Base-by-base conservation (phyloP, 202 grass and related monocot genomes). In the Hordeum pubiflorum region DNA sequence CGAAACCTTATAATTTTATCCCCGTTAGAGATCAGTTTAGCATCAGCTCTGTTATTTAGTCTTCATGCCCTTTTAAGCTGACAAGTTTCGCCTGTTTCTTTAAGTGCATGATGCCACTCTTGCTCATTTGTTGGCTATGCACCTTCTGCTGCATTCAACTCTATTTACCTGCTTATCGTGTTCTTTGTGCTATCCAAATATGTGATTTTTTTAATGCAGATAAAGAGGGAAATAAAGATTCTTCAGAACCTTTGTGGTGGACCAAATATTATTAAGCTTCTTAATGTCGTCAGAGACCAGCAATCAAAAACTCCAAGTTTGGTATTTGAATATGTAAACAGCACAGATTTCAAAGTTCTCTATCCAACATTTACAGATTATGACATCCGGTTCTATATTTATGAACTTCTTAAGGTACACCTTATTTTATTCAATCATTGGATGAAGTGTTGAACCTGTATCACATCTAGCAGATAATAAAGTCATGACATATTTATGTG, bases 321-420 rank as follows among this genome's bases (percentile, higher is more conserved):
- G 63, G 87, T 94, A 59, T 94, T 94, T 77, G 92, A 94, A 91
- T 85, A 89, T 63, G 78, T 94, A 58, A 86, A 94, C 81, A 94
- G 76, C 72, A 94, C 86, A 75, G 92, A 94, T 85, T 94, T 91
- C 72, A 94, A 94, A 91, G 85, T 91, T 70, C 87, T 91, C 2
- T 91, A 94, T 85, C 92, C 92, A 74, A 94, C 92, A 58, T 82
- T 94, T 57, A 91, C 92, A 85, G 92, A 94, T 32, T 87, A 91
- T 87, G 92, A 94, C 50, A 91, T 94, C 61, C 89, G 92, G 21
- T 94, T 91, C 84, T 94, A 94, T 82, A 87, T 94, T 37, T 91
- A 94, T 83, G 92, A 94, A 85, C 86, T 94, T 85, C 82, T 94
- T 38, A 94, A 94, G 89, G 92, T 87, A 87, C 34, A 12, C 29